Evolutionary conservation across 2,329 filamentous ascomycete genomes (phyloP), one percentile per base, ranked within the genome.

Genomic region (Calonectria multiphialidica): DNA sequence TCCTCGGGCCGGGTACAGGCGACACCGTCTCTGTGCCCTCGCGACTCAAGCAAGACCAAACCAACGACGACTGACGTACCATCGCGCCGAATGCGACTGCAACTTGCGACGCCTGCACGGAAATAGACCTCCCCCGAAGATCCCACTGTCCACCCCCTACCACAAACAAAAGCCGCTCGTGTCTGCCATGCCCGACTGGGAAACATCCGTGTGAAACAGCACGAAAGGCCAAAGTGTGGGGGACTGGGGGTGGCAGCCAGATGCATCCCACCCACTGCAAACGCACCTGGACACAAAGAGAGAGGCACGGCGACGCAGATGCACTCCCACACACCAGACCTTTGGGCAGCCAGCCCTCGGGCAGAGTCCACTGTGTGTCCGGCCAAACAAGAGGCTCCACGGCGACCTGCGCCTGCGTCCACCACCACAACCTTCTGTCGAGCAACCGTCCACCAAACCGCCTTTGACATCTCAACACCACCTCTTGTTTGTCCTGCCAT

Each of bases 11-110:
- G 21, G 53, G 33, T 59, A 10, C 53, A 30, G 40, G 37, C 23
- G 57, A 45, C 57, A 21, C 23, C 23, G 57, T 45, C 40, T 18
- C 57, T 66, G 47, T 50, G 37, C n/a, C 45, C 12, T 53, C 30
- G 62, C 68, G 68, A 71, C 63, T 71, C 63, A 62, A 66, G 61
- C 40, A 69, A 47, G 50, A 53, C 33, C 37, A 45, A 62, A 23
- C 47, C 55, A 49, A 45, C 40, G 25, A 35, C 45, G 23, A 66
- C 45, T 44, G 42, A 50, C 50, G 68, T 71, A 50, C 21, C 68
- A 71, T 71, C 53, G 68, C 44, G 68, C 63, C 25, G 16, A 44
- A 70, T 70, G 37, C 42, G 57, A 61, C 68, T 61, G 50, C 30
- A 49, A 66, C 62, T 66, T 49, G 33, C 44, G 49, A 66, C 59